A percentile compares a stretch with the other conserved stretches of the same genome.
Evolutionary conservation across 1,284 basidiomycete genomes (phyloP).

Genomic region (Erythrobasidium hasegawianum): DNA sequence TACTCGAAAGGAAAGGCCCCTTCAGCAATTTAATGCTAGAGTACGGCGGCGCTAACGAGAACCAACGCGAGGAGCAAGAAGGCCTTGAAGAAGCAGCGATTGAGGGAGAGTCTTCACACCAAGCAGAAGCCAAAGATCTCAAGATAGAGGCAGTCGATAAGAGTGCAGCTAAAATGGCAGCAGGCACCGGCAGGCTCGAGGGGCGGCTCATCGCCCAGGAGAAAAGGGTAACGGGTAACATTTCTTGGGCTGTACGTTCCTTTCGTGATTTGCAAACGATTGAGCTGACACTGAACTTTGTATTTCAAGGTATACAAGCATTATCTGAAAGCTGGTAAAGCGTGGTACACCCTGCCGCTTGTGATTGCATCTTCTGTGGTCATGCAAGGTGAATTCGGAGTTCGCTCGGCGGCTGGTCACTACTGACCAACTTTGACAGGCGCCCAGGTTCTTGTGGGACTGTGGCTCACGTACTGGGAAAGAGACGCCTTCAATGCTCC

Average conservation of each 20-base stretch:
- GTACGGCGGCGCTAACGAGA: constrained; percentile 58
- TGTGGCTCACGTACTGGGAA: constrained; percentile 29
- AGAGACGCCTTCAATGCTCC: constrained; percentile 23
- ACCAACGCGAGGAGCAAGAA: constrained; percentile 52
- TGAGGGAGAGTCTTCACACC: constrained; percentile 2
- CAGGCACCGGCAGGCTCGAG: constrained; percentile 47
- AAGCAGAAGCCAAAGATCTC: constrained; percentile 48
- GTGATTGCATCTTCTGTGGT: constrained; percentile 6
- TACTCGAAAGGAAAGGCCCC: constrained; percentile 62
- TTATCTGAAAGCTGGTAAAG: constrained; percentile 21
- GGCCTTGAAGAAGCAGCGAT: constrained; percentile 48
- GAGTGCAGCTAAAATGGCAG: constrained; percentile 51
- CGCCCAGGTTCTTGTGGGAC: constrained; percentile 12
- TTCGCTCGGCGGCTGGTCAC: too few relatives aligned
- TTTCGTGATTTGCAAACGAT: too few relatives aligned
- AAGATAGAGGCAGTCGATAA: constrained; percentile 46
- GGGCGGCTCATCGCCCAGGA: constrained; percentile 23
- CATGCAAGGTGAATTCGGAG: constrained; percentile 10
- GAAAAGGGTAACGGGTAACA: constrained; percentile 13
- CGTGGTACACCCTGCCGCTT: constrained; percentile 16
- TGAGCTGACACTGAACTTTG: too few relatives aligned
- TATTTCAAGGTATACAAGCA: constrained; percentile 19
- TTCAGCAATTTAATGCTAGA: constrained; percentile 69
- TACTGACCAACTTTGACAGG: constrained; percentile 9
- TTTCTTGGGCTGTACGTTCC: constrained; percentile 7